Conservation (phyloP, 2,329 filamentous ascomycete species). For the Pestalotiopsis sp. region DNA sequence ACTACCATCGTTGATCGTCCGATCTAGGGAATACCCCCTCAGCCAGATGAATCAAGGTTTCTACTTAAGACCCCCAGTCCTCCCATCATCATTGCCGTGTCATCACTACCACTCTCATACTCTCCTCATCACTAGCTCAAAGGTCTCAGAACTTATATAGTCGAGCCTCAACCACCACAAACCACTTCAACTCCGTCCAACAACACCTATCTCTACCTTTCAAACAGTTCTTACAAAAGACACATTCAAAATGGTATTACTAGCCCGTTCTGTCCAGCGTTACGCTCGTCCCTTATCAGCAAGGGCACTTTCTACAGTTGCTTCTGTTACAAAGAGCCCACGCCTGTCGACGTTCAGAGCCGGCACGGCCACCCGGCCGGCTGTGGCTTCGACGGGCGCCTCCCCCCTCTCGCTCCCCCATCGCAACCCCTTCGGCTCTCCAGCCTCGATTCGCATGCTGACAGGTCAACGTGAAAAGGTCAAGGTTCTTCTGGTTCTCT, state of each 20-base stretch:
- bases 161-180: neutral
- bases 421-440: conserved; percentile 23
- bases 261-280: conserved; percentile 57
- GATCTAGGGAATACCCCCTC: conserved; percentile 1
- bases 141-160: neutral
- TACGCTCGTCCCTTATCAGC: conserved; percentile 26
- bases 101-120: neutral
- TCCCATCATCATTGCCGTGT: neutral
- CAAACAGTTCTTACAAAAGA: neutral
- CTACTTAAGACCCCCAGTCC: conserved; percentile 8
- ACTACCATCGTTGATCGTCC: neutral
- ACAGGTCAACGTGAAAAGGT: conserved; percentile 64
- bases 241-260: conserved; percentile 48
- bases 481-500: conserved; percentile 92
- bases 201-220: neutral
- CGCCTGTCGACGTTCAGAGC: conserved; percentile 23
- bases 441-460: conserved; percentile 61
- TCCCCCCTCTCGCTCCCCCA: conserved; percentile 37
- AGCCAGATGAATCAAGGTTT: neutral
- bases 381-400: conserved; percentile 38
- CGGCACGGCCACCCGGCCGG: conserved; percentile 25
- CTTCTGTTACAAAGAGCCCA: conserved; percentile 25
- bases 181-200: neutral
- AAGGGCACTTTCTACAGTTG: conserved; percentile 26
- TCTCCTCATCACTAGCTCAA: neutral